Base-by-base conservation (phyloP, 2,329 filamentous ascomycete genomes). In the Colletotrichum lentis region DNA sequence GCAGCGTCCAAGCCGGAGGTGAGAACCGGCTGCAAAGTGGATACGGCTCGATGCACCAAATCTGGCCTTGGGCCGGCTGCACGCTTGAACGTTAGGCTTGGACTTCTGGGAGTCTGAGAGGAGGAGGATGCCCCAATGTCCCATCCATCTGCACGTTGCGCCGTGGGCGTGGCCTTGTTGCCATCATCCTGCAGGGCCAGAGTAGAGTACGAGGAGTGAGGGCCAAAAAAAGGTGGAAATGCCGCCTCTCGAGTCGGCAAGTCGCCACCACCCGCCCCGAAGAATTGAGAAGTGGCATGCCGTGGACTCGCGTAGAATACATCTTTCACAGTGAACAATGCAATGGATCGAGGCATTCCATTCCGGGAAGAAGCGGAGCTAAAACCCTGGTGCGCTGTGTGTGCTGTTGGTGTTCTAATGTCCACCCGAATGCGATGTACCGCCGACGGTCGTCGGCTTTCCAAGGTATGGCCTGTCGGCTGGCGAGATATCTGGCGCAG, bases 51-150 rank as follows among this genome's bases (percentile, higher is more conserved):
- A 66, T 60, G 62, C 62, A 68, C 62, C n/a, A n/a, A n/a, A n/a
- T 55, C 55, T 54, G 62, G 46, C 31, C 54, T 59, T 68, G 54
- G 62, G 43, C 64, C 46, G 55, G 52, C 43, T 35, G 50, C 62
- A 65, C 62, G 66, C 66, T 69, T 60, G 66, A 69, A 69, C 55
- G 55, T 59, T 59, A 65, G 62, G 62, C 62, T 69, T 61, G 62
- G 66, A 56, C 55, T 60, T 60, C 39, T 52, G 46, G 46, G 35
- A 6, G 20, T 68, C 50, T 43, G 46, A 31, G 54, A 50, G n/a
- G 41, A 10, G 8, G 27, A 31, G 27, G 27, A 1, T 10, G 27
- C 27, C 27, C 27, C 27, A 31, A 8, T 31, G 27, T 18, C 54
- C 62, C 54, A 57, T 64, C 62, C 54, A 57, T 64, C 60, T 68